phyloP scores from a whole-genome alignment of 306 rosid species.

The Biancaea sappan region DNA sequence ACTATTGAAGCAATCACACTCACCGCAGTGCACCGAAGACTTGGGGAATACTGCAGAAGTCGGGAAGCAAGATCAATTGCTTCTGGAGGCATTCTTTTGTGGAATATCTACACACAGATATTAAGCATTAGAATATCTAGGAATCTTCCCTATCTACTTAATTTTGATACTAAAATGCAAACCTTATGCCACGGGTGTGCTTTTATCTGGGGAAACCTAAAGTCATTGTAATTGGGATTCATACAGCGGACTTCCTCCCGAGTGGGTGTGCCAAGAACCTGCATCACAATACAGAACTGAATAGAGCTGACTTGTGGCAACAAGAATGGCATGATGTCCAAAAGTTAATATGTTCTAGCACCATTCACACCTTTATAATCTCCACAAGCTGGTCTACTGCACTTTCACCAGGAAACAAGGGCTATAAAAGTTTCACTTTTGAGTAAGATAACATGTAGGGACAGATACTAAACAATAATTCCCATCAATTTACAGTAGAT shows the following conservation, averaged over 20 bases:
- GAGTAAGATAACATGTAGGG: slow-evolving; percentile 13
- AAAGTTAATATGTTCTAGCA: neutral
- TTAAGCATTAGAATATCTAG: slow-evolving; percentile 25
- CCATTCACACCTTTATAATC: slow-evolving; percentile 76
- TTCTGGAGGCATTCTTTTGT: slow-evolving; percentile 97
- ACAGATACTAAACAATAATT: slow-evolving; percentile 11
- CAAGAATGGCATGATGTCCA: slow-evolving; percentile 9
- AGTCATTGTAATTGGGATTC: slow-evolving; percentile 95
- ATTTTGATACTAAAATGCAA: slow-evolving; percentile 19
- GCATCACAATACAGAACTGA: slow-evolving; percentile 36
- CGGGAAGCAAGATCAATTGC: slow-evolving; percentile 95
- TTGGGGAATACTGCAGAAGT: slow-evolving; percentile 92
- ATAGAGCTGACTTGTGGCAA: neutral
- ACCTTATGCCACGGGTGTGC: slow-evolving; percentile 99
- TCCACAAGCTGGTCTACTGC: slow-evolving; percentile 98
- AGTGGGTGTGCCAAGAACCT: slow-evolving; percentile 98
- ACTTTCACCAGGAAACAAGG: slow-evolving; percentile 94
- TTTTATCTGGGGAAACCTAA: slow-evolving; percentile 90
- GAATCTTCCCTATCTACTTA: slow-evolving; percentile 14
- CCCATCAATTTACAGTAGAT: slow-evolving; percentile 13
- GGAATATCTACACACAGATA: slow-evolving; percentile 65
- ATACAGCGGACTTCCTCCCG: slow-evolving; percentile 98
- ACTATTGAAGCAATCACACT: slow-evolving; percentile 35
- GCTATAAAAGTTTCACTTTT: slow-evolving; percentile 52
- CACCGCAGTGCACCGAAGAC: slow-evolving; percentile 94